Evolutionary conservation across 371 early-diverging fungal species (phyloP), one percentile per base, ranked within the genome.

Genomic region (Saksenaea oblongispora): DNA sequence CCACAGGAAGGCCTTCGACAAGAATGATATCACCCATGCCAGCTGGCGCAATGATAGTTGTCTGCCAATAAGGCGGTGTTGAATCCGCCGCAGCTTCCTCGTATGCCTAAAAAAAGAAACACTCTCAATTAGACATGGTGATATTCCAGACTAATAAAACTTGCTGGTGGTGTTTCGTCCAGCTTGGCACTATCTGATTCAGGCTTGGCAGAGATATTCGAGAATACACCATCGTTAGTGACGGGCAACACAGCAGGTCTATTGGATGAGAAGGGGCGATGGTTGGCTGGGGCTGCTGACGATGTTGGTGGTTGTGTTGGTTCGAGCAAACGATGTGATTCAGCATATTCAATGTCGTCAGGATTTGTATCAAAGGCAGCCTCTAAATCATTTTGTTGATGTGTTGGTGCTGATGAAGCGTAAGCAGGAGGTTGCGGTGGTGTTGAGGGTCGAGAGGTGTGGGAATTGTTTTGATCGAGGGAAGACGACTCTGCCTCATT

Each of bases 1-100:
- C 87, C 27, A 85, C 87, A 0, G 87, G 87, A 53, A 87, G 58
- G 11, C 84, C 84, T 53, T 85, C 87, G 0, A 87, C 83, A n/a
- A 87, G 61, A 9, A 85, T 59, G 34, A 78, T 74, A 54, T 84
- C 87, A 4, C 79, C 81, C 61, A 72, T 67, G 37, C 73, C 75
- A n/a, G 79, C 80, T 31, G 84, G 79, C 17, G 84, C 72, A 58
- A 80, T 80, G 13, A 82, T 66, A 3, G 84, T 78, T 1, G 82
- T 75, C 63, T 86, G 83, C 73, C 78, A 82, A 47, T 84, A 83
- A 8, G 84, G 80, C 39, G 87, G 87, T n/a, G 85, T 76, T 3
- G 84, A 72, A 71, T 87, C 87, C 41, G 74, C 65, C 5, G 84
- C 77, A 26, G 84, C 85, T 36, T 78, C 70, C 35, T 87, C 80